Percentiles rank a stretch among this genome's conserved stretches.
phyloP scores from a whole-genome alignment of 768 basidiomycete genomes.

The Pholiota conissans region DNA sequence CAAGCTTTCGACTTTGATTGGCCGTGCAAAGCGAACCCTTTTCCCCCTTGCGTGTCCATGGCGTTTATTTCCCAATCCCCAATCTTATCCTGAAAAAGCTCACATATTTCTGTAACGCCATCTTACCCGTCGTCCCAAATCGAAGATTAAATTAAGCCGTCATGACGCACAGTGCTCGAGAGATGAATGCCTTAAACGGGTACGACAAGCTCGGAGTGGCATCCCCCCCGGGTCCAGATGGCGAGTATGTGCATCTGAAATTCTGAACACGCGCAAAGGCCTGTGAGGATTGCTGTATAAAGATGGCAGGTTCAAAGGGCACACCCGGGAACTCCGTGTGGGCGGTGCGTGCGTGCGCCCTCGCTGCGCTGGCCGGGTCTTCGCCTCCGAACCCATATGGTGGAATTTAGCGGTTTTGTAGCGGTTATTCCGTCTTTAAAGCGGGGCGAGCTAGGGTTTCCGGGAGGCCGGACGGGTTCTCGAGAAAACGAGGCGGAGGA shows the following conservation, averaged over 20 bases:
- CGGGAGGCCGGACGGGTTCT: constrained; percentile 1
- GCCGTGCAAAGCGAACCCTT: too few species aligned
- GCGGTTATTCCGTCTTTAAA: background rate
- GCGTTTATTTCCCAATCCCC: too few species aligned
- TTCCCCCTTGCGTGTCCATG: too few species aligned
- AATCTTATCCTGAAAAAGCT: too few species aligned
- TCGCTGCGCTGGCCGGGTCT: background rate
- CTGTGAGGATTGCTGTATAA: constrained; percentile 8
- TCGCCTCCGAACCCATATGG: background rate
- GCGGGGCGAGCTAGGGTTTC: background rate
- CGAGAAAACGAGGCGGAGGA: background rate
- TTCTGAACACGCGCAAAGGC: background rate
- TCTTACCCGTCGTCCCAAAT: background rate
- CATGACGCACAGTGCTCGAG: background rate
- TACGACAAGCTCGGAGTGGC: background rate
- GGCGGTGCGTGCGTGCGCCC: background rate
- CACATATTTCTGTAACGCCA: background rate
- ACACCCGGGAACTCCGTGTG: background rate
- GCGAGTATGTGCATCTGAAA: background rate
- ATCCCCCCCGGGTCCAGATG: background rate
- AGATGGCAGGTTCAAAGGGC: constrained; percentile 4
- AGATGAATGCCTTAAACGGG: background rate
- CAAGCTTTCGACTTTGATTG: too few species aligned
- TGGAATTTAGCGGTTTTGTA: background rate
- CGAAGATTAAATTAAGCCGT: background rate